These are phyloP conservation scores for Omphalea diandra DNA, from an alignment of 441 rosid species.

Conservation along the genomic window DNA sequence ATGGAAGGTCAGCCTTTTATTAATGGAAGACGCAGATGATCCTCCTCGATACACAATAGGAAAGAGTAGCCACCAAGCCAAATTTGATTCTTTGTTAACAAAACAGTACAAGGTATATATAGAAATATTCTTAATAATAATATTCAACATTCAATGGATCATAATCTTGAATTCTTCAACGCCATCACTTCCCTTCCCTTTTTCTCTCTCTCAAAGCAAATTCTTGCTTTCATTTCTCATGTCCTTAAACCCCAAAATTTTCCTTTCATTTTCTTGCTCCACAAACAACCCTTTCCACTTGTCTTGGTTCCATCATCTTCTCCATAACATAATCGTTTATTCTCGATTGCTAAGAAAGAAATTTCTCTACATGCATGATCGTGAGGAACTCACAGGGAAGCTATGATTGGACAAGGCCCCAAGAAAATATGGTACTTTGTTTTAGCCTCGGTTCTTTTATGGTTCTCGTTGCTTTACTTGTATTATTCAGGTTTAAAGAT, in stretches of 20 bases:
- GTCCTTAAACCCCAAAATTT: constrained; percentile 15
- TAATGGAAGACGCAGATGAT: too few relatives aligned
- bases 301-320: constrained; percentile 1
- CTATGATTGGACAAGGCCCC: constrained; percentile 34
- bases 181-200: constrained; percentile 11
- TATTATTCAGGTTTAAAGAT: constrained; percentile 41
- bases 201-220: constrained; percentile 22
- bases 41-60: too few relatives aligned
- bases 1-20: too few relatives aligned
- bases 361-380: constrained; percentile 34
- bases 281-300: neutral
- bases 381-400: constrained; percentile 33
- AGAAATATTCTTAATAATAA: too few relatives aligned
- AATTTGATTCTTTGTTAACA: too few relatives aligned
- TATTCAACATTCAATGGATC: constrained; percentile 12
- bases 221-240: neutral
- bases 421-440: constrained; percentile 51
- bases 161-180: constrained; percentile 25
- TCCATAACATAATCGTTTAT: neutral
- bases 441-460: constrained; percentile 37
- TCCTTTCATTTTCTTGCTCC: constrained; percentile 3
- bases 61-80: too few relatives aligned
- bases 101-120: too few relatives aligned
- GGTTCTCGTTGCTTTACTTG: constrained; percentile 49
- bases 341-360: too few relatives aligned